Evolutionary conservation across 2,329 filamentous ascomycete species (phyloP).

Genomic region (Pestalotiopsis sp.): DNA sequence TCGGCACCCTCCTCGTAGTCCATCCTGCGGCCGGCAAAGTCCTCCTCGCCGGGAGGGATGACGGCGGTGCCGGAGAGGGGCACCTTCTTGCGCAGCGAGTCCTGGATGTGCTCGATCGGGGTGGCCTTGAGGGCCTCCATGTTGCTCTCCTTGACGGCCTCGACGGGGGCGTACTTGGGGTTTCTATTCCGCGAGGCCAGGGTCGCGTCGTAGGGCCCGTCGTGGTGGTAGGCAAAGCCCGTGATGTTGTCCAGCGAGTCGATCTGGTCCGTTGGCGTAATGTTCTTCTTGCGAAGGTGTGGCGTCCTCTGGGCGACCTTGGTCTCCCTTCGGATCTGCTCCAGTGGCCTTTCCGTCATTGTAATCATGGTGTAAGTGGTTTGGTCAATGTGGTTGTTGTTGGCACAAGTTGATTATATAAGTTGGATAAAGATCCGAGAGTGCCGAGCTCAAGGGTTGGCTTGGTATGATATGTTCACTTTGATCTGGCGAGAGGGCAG

Average conservation of each 20-base stretch:
- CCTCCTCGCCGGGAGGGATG: slow-evolving; percentile 71
- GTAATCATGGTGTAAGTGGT: background rate
- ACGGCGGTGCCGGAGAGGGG: slow-evolving; percentile 79
- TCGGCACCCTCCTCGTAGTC: slow-evolving; percentile 84
- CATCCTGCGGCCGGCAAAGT: slow-evolving; percentile 69
- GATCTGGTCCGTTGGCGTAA: slow-evolving; percentile 74
- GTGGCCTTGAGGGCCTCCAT: slow-evolving; percentile 78
- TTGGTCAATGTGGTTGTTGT: background rate
- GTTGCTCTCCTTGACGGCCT: slow-evolving; percentile 73
- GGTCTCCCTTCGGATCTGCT: slow-evolving; percentile 62
- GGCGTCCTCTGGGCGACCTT: slow-evolving; percentile 66
- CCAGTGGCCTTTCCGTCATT: slow-evolving; percentile 59
- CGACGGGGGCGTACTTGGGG: slow-evolving; percentile 66
- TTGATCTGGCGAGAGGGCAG: background rate
- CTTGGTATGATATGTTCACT: background rate
- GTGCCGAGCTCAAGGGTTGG: background rate
- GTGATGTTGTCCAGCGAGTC: slow-evolving; percentile 71
- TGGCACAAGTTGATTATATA: background rate
- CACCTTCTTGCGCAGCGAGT: slow-evolving; percentile 70
- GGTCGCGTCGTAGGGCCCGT: slow-evolving; percentile 86
- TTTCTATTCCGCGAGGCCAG: slow-evolving; percentile 71
- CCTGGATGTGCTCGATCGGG: slow-evolving; percentile 72
- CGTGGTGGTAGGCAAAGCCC: slow-evolving; percentile 77
- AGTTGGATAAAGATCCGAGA: background rate
- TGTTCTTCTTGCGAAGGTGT: slow-evolving; percentile 65